Conservation (phyloP, 2,329 filamentous ascomycete genomes). For the Colletotrichum acutatum region DNA sequence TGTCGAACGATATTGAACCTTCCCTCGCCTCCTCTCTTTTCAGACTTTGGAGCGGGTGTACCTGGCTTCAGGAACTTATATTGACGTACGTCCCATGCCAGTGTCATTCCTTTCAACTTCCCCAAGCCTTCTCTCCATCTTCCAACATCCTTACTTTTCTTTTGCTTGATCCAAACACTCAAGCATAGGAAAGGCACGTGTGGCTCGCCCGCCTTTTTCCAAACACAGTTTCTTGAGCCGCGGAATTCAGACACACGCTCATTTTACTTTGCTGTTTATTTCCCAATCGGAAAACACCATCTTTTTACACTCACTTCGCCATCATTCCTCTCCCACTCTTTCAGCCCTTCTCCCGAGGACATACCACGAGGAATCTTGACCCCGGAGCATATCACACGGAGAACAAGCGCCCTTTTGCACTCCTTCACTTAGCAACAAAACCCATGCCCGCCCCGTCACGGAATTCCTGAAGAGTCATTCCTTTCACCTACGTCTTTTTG, state of each 20-base stretch:
- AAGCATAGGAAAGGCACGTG: constrained; percentile 8
- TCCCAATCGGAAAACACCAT: constrained; percentile 17
- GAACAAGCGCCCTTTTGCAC: constrained; percentile 3
- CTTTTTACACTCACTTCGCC: constrained; percentile 23
- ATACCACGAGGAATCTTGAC: constrained; percentile 15
- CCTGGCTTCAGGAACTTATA: constrained; percentile 36
- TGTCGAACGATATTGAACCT: constrained; percentile 2
- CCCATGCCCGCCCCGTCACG: constrained; percentile 33
- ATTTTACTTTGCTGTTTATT: constrained; percentile 13
- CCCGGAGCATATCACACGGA: constrained; percentile 14
- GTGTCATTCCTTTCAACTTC: constrained; percentile 16
- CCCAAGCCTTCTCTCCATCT: constrained; percentile 6
- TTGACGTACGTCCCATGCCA: constrained; percentile 36
- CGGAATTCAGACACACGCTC: constrained; percentile 23
- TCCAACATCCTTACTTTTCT: background rate
- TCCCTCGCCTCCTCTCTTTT: constrained; percentile 24
- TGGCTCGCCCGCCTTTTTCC: background rate
- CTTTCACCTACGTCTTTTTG: constrained; percentile 34
- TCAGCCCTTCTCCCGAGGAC: constrained; percentile 7
- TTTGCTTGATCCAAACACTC: constrained; percentile 2
- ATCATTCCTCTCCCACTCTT: constrained; percentile 31
- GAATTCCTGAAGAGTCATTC: constrained; percentile 36
- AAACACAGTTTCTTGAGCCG: background rate
- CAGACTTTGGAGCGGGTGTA: constrained; percentile 29
- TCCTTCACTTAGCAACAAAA: constrained; percentile 30